Evolutionary conservation across 2,329 filamentous ascomycete species (phyloP).

Genomic region (Fusarium nematophilum): DNA sequence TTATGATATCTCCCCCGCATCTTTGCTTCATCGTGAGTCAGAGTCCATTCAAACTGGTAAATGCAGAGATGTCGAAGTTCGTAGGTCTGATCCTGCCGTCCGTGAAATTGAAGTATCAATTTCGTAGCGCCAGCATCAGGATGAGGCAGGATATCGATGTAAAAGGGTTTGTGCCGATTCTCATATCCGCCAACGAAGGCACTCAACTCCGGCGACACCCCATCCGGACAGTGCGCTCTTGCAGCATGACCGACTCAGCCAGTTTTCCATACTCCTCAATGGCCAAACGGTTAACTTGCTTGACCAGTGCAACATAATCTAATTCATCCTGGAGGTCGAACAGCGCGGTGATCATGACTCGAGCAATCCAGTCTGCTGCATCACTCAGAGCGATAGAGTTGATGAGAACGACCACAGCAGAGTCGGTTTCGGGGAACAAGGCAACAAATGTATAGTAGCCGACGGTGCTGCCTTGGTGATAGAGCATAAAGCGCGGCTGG

Average conservation of each 20-base stretch:
- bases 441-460: constrained; percentile 9
- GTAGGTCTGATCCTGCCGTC: not conserved
- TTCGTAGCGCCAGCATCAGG: not conserved
- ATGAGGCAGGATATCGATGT: too few species aligned
- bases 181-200: not conserved
- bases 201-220: not conserved
- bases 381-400: constrained; percentile 19
- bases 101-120: not conserved
- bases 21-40: not conserved
- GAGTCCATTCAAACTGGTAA: not conserved
- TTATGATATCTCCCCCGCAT: not conserved
- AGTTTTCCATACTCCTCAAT: not conserved
- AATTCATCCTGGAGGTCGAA: not conserved
- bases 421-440: constrained; percentile 21
- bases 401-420: constrained; percentile 20
- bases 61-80: not conserved
- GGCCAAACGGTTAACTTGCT: not conserved
- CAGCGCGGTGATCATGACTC: constrained; percentile 6
- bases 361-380: constrained; percentile 26
- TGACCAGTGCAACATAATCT: constrained; percentile 3
- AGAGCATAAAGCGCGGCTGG: constrained; percentile 1
- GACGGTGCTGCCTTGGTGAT: constrained; percentile 12
- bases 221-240: not conserved
- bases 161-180: not conserved
- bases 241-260: not conserved